Base-by-base conservation (phyloP, 2,329 filamentous ascomycete species). In the Nannizziopsis arthrosporioides region DNA sequence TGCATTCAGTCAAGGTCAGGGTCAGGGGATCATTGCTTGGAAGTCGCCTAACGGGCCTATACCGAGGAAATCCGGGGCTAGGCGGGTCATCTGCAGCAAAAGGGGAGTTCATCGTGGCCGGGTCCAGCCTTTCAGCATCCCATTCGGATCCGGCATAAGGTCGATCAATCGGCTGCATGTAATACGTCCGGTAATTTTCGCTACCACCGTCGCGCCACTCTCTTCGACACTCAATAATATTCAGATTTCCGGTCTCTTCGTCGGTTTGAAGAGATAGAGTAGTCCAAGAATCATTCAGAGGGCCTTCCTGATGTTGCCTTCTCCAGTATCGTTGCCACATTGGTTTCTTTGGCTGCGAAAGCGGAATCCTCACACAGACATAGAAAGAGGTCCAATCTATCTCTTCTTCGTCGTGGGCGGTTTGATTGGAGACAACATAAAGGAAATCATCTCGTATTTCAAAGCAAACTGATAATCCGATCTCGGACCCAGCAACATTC, bases 201-300 rank as follows among this genome's bases (percentile, higher is more conserved):
- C 78, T 80, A 17, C 70, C 68, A 27, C 73, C 73, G 42, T 70
- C 59, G 8, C 65, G 69, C 78, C 81, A 87, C 61, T 88, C 84
- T 22, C 78, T 80, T 11, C 84, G 73, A 27, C 75, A 76, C 61
- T 89, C 84, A 0, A 85, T 63, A 14, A 85, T 79, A 44, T 75
- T 69, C 1, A 84, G 63, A 11, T 71, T 62, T 1, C 78, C 77
- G 0, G 74, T 80, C 9, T 57, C 56, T 51, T 85, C 78, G 50
- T 85, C 77, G 31, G 68, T 70, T 22, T 77, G 73, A 1, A 88
- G 66, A 3, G 74, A 74, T 2, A 89, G 65, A 49, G 79, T 76
- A 0, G 77, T 82, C 83, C 84, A 89, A 2, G 81, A 75, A 55
- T 87, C 80, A 54, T 88, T 82, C 12, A 87, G 78, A 0, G 81